Evolutionary conservation across 1,139 yeast species (phyloP), one percentile per base, ranked within the genome.

Genomic region (Arxiozyma bovina): DNA sequence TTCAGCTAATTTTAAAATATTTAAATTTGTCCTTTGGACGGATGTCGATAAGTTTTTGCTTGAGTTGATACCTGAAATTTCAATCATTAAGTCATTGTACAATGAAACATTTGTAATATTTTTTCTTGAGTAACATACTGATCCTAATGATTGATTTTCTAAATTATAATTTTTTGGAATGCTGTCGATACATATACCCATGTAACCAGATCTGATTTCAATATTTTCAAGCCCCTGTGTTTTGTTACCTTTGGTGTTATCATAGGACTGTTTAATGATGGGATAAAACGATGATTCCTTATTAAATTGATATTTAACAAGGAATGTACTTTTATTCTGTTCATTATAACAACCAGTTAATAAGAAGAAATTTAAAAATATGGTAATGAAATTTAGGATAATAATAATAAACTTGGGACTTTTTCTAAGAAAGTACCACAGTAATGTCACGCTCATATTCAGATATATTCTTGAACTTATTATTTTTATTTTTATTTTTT

Each of bases 171-270:
- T 54, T 4, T 55, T 51, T 20, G 72, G 72, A 3, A 69, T 43
- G 44, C 66, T 58, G 4, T 58, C 58, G n/a, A 69, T 42, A 52
- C 72, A 69, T 6, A 67, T 61, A 17, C 70, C 71, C 62, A 68
- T 58, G 45, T 65, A 63, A 6, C 71, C 71, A 9, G 68, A 57
- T 48, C 61, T 62, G 18, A 69, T 60, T 11, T 51, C 51, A 15
- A 69, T 57, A 9, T 63, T 53, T 47, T 67, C 65, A 27, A 69
- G 52, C 7, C 67, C 68, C 12, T 50, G 50, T 0, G 66, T 60
- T 5, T 52, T 53, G 8, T 54, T 53, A 7, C 58, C 48, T 1
- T n/a, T 40, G 6, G 21, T 46, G 3, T 57, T 44, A 17, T 55
- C 50, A 50, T 67, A 67, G 2, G 69, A 62, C 1, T 59, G 55